Evolutionary conservation across 23 red algal genomes (phyloP).

Genomic region (Cyanidioschyzon merolae): DNA sequence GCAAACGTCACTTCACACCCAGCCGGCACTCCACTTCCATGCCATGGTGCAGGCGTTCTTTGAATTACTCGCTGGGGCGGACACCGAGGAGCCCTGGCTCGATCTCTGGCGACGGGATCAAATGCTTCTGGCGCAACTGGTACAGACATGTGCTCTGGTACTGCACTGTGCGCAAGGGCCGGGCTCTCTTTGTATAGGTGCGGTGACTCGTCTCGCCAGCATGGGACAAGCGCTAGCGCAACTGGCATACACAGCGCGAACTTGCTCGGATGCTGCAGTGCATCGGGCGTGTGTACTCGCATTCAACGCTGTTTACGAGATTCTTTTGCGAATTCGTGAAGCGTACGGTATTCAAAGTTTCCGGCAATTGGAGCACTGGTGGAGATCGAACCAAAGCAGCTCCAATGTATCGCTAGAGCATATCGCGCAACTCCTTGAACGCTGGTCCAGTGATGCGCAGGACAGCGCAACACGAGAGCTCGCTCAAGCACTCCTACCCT

Average conservation of each 20-base stretch:
- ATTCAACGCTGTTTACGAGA: not conserved
- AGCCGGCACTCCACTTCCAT: not conserved
- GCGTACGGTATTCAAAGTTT: not conserved
- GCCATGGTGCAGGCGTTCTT: not conserved
- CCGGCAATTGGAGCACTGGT: not conserved
- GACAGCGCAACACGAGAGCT: not conserved
- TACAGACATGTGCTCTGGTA: not conserved
- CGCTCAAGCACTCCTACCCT: no score
- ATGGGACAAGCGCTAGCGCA: not conserved
- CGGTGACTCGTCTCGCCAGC: not conserved
- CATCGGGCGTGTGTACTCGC: not conserved
- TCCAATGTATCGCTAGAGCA: not conserved
- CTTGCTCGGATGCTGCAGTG: not conserved
- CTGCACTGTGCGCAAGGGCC: not conserved
- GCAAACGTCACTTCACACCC: not conserved
- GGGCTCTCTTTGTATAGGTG: not conserved
- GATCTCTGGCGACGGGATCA: slow-evolving; percentile 1
- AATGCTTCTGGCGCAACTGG: not conserved
- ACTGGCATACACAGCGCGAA: not conserved
- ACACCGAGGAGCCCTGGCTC: not conserved
- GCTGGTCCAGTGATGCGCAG: not conserved
- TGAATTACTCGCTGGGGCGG: not conserved
- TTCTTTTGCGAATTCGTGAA: not conserved
- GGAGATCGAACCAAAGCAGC: not conserved
- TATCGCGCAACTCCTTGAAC: not conserved